These are phyloP conservation scores for Pythium phragmitis DNA, from an alignment of 352 stramenopile genomes.

Conservation along the genomic window DNA sequence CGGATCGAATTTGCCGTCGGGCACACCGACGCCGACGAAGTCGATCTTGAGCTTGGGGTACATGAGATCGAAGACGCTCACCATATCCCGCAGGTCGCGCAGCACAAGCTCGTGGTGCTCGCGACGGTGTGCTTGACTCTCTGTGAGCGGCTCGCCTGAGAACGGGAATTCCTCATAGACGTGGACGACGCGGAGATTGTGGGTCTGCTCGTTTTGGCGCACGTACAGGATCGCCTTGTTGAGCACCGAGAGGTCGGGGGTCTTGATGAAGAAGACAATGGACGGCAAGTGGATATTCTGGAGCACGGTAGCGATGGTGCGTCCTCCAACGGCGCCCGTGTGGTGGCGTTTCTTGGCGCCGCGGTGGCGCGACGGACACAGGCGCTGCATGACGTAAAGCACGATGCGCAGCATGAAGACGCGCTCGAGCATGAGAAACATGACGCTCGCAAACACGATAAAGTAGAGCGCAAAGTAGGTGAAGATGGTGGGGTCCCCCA, in stretches of 20 bases:
- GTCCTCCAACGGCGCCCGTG: conserved; percentile 75
- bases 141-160: conserved; percentile 33
- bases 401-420: conserved; percentile 83
- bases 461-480: conserved; percentile 91
- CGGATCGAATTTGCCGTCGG: conserved; percentile 61
- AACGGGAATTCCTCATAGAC: conserved; percentile 36
- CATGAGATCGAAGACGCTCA: conserved; percentile 83
- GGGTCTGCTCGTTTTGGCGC: conserved; percentile 92
- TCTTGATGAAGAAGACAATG: conserved; percentile 94
- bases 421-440: conserved; percentile 86
- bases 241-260: conserved; percentile 89
- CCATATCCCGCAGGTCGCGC: conserved; percentile 75
- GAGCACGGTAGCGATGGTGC: conserved; percentile 84
- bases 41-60: conserved; percentile 93
- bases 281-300: conserved; percentile 87
- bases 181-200: conserved; percentile 91
- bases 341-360: conserved; percentile 39
- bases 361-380: conserved; percentile 65
- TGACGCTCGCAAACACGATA: conserved; percentile 73
- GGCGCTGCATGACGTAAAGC: conserved; percentile 71
- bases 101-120: conserved; percentile 41
- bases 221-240: conserved; percentile 97
- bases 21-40: conserved; percentile 67
- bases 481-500: conserved; percentile 82
- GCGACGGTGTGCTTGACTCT: conserved; percentile 34